Evolutionary conservation across 2,329 filamentous ascomycete species (phyloP), one percentile per base, ranked within the genome.

Genomic region (Colletotrichum sp.): DNA sequence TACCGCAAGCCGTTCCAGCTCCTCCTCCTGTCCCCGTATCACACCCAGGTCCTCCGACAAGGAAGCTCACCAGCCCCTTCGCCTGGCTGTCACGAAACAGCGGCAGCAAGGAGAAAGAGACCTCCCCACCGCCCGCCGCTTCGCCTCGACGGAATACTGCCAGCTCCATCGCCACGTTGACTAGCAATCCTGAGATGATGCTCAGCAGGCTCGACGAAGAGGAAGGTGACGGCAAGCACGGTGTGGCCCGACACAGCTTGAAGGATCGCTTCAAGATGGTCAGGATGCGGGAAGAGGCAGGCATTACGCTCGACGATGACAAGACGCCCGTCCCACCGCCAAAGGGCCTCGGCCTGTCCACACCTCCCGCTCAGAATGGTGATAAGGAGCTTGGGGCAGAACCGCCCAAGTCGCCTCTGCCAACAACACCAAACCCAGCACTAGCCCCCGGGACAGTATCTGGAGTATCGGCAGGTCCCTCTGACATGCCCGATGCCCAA

Each of bases 41-140:
- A 75, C 85, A 71, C 82, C 81, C 77, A 78, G 83, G 77, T 24
- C 85, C 88, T 3, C 85, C 87, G 15, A 79, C 90, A 76, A 89
- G 95, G 81, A 98, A 97, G 84, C 90, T 98, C 71, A 96, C 95
- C 10, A 95, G 95, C 79, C 95, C 94, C n/a, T 98, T 98, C 80
- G 92, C 95, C 52, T 96, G 95, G 93, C 90, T 98, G 52, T 95
- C 95, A 36, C 89, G 95, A 79, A 93, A 90, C 83, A 91, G 92
- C 13, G 89, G 89, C 44, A 87, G 86, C 68, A 93, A 93, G 80
- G 87, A 89, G 6, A 90, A 90, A 78, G 89, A 92, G 10, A 80
- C 82, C 24, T 90, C 92, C 15, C 89, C 91, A 8, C 90, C 93
- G 52, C 80, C 81, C 64, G 81, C 80, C 75, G 79, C 72, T 81